Evolutionary conservation across 345 rosid species (phyloP), one percentile per base, ranked within the genome.

Genomic region (Populus simonii): DNA sequence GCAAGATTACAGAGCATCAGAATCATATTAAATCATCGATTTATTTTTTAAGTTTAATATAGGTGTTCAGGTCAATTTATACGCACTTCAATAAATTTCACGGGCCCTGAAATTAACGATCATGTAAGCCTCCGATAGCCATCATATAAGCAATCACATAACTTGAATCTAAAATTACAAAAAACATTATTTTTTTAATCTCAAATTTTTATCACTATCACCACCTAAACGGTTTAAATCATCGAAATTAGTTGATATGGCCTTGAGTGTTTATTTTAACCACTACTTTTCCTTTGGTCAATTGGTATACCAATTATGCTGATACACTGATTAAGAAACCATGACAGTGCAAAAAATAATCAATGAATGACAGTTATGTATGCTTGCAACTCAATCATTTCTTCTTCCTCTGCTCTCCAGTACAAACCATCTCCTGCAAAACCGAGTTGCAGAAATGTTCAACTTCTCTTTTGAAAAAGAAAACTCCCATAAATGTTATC

Each of bases 391-490:
- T 91, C 80, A 67, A 87, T 77, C 74, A 68, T 67, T 1, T 81
- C 86, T 72, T 87, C 90, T 53, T 78, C 88, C 80, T 89, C 87
- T 0, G 83, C 89, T 72, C 79, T 86, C 84, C 86, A 83, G 72
- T 74, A 63, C 57, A 89, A 22, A 43, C 87, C 80, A 59, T 88
- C 87, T 25, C 88, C 95, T 79, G 53, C 35, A 38, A 35, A 18
- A 62, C 22, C 35, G 65, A n/a, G 18, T 16, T 45, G 25, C 41
- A 16, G 6, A 1, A 8, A n/a, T 22, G 62, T 0, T 55, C 55
- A 0, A 1, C 12, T 55, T 8, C 5, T 9, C 22, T 57, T 57
- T 9, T 9, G 12, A 10, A 57, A 57, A 57, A 57, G 23, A 23
- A 9, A 53, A n/a, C 13, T n/a, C 63, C 63, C 29, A n/a, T 1